A percentile compares a stretch with the other conserved stretches of the same genome.
Evolutionary conservation across 345 rosid species (phyloP).

Genomic region (Dipteronia dyeriana): DNA sequence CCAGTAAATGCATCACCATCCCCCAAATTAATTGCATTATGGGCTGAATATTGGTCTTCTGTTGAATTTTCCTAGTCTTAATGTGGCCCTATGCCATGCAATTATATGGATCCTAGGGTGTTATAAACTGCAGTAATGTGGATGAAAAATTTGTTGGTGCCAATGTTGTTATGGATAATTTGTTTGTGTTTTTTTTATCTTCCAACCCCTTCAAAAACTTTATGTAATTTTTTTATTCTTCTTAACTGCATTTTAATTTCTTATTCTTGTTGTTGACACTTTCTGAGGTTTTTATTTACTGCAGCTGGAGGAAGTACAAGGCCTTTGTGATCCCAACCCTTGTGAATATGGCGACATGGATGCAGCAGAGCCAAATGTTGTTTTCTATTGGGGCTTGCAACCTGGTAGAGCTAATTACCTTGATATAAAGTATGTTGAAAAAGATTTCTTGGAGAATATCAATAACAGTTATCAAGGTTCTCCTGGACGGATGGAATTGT

Average conservation of each 20-base stretch:
- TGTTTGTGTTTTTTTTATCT: neutral
- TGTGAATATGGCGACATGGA: conserved; percentile 41
- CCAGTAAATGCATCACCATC: neutral
- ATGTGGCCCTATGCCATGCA: neutral
- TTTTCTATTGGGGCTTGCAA: conserved; percentile 56
- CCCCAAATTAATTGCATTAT: neutral
- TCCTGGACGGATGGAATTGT: conserved; percentile 38
- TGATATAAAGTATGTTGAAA: conserved; percentile 37
- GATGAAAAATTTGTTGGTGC: neutral
- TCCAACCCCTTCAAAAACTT: neutral
- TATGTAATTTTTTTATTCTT: neutral
- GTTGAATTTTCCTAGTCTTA: neutral
- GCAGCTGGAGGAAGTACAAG: conserved; percentile 58
- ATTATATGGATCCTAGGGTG: neutral
- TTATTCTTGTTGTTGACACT: neutral
- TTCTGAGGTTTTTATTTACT: conserved; percentile 5
- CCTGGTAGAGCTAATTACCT: conserved; percentile 28
- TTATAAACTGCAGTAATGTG: neutral
- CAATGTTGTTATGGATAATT: neutral
- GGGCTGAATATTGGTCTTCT: neutral
- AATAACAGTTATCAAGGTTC: conserved; percentile 40
- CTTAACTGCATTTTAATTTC: neutral
- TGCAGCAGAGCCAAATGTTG: conserved; percentile 35
- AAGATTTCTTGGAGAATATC: conserved; percentile 45
- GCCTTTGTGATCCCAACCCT: conserved; percentile 59